Conservation (phyloP, 805 yeast genomes). For the Ogataea allantospora region DNA sequence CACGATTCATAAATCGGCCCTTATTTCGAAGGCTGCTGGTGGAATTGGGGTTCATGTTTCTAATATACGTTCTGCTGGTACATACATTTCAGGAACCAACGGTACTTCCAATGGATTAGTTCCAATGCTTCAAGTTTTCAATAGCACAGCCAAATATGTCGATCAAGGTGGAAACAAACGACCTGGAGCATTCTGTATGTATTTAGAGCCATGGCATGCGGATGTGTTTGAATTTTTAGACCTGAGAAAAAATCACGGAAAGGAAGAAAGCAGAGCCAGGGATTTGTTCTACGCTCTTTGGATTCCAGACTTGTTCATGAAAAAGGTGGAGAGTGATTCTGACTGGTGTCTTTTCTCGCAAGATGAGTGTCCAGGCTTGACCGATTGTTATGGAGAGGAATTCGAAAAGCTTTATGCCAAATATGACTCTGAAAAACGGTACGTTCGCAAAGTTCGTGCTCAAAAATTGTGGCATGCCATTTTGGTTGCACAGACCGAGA, state of each 20-base stretch:
- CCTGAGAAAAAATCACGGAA: conserved; percentile 89
- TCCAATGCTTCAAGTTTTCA: conserved; percentile 95
- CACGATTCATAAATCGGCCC: conserved; percentile 82
- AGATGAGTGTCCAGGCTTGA: conserved; percentile 80
- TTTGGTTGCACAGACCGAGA: conserved; percentile 89
- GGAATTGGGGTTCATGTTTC: conserved; percentile 91
- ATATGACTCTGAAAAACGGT: conserved; percentile 72
- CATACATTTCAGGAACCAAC: conserved; percentile 87
- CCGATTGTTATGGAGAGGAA: conserved; percentile 81
- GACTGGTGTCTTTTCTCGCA: conserved; percentile 93
- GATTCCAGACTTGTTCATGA: conserved; percentile 94
- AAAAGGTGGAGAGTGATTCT: conserved; percentile 72
- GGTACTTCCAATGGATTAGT: conserved; percentile 91
- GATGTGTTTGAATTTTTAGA: conserved; percentile 87
- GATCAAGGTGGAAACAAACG: conserved; percentile 98
- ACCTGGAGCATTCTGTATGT: conserved; percentile 95
- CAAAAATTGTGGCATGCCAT: conserved; percentile 90
- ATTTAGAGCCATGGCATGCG: conserved; percentile 96
- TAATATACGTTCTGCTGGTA: conserved; percentile 82
- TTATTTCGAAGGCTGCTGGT: conserved; percentile 92
- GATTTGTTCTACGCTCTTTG: conserved; percentile 91
- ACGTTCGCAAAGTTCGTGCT: conserved; percentile 67
- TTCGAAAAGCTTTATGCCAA: conserved; percentile 67
- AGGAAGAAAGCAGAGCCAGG: conserved; percentile 90
- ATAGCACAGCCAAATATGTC: conserved; percentile 93